phyloP scores from a whole-genome alignment of 306 rosid species.

The Ormosia semicastrata region DNA sequence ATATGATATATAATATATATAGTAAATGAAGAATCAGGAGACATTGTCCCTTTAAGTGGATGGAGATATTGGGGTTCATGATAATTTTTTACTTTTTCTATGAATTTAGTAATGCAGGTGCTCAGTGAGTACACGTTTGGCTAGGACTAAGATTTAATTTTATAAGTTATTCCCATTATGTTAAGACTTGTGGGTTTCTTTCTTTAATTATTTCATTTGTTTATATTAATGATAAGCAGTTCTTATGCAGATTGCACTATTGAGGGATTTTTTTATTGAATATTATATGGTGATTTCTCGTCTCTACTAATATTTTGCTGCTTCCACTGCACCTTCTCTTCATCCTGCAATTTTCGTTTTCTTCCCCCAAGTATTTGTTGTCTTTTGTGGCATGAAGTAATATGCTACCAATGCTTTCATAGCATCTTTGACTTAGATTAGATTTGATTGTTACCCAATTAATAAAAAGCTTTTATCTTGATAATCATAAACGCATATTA shows the following conservation, averaged over 20 bases:
- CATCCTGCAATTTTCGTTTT: slow-evolving; percentile 29
- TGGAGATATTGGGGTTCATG: slow-evolving; percentile 57
- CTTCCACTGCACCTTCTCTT: slow-evolving; percentile 23
- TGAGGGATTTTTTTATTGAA: slow-evolving; percentile 19
- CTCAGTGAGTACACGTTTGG: slow-evolving; percentile 44
- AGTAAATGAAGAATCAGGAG: slow-evolving; percentile 44
- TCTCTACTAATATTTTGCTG: slow-evolving; percentile 25
- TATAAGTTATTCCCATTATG: slow-evolving; percentile 37
- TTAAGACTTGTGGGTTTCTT: slow-evolving; percentile 30
- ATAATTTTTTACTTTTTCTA: slow-evolving; percentile 39
- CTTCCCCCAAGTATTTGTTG: slow-evolving; percentile 18
- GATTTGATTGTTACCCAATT: slow-evolving; percentile 14
- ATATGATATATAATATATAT: slow-evolving; percentile 30
- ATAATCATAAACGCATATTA: neutral
- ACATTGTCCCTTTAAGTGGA: slow-evolving; percentile 46
- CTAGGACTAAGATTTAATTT: slow-evolving; percentile 43
- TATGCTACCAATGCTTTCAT: neutral
- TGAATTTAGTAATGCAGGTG: slow-evolving; percentile 56
- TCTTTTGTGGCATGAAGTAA: slow-evolving; percentile 24
- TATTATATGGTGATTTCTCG: slow-evolving; percentile 30
- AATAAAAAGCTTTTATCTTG: neutral
- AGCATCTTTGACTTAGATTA: slow-evolving; percentile 18
- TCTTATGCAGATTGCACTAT: slow-evolving; percentile 25
- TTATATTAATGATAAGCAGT: slow-evolving; percentile 30
- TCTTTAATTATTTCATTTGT: slow-evolving; percentile 33